These are phyloP conservation scores for Lophiostoma macrostomum DNA, from an alignment of 495 filamentous ascomycete species.

Conservation along the genomic window DNA sequence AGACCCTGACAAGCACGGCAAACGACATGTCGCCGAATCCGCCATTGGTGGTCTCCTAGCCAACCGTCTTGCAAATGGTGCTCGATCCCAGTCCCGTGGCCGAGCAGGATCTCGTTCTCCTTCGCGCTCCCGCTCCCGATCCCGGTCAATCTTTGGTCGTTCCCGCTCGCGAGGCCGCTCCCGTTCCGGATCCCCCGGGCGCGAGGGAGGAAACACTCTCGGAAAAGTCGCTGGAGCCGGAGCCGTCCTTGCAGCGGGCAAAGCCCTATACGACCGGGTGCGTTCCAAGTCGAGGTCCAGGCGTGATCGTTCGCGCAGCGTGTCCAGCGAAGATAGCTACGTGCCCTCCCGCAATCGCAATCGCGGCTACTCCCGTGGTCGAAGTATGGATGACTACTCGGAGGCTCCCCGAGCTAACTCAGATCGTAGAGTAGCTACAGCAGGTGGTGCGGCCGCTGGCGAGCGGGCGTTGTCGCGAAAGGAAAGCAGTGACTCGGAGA, in stretches of 20 bases:
- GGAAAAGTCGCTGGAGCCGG: slow-evolving; percentile 71
- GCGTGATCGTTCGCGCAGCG: slow-evolving; percentile 38
- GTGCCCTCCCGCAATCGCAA: slow-evolving; percentile 45
- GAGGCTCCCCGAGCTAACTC: slow-evolving; percentile 25
- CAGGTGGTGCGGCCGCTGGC: slow-evolving; percentile 10
- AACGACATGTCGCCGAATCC: slow-evolving; percentile 66
- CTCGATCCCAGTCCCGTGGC: slow-evolving; percentile 45
- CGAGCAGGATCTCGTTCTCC: slow-evolving; percentile 27
- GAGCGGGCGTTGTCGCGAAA: slow-evolving; percentile 36
- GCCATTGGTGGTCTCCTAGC: slow-evolving; percentile 81
- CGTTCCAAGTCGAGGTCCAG: slow-evolving; percentile 59
- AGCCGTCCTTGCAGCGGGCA: slow-evolving; percentile 74
- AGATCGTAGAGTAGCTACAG: slow-evolving; percentile 24
- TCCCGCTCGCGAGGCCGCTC: slow-evolving; percentile 33
- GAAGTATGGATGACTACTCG: slow-evolving; percentile 27
- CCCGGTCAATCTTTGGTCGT: slow-evolving; percentile 33
- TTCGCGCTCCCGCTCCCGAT: slow-evolving; percentile 32
- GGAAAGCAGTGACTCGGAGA: slow-evolving; percentile 56
- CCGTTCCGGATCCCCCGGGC: slow-evolving; percentile 39
- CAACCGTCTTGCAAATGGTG: slow-evolving; percentile 77
- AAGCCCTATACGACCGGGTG: slow-evolving; percentile 67
- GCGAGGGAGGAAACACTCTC: slow-evolving; percentile 47
- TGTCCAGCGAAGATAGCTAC: slow-evolving; percentile 56
- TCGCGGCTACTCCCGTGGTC: slow-evolving; percentile 22
- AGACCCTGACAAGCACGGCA: slow-evolving; percentile 71